A percentile compares a stretch with the other conserved stretches of the same genome.
These are phyloP conservation scores for Tagetes patula DNA, from an alignment of 129 eudicot genomes.

Conservation along the genomic window DNA sequence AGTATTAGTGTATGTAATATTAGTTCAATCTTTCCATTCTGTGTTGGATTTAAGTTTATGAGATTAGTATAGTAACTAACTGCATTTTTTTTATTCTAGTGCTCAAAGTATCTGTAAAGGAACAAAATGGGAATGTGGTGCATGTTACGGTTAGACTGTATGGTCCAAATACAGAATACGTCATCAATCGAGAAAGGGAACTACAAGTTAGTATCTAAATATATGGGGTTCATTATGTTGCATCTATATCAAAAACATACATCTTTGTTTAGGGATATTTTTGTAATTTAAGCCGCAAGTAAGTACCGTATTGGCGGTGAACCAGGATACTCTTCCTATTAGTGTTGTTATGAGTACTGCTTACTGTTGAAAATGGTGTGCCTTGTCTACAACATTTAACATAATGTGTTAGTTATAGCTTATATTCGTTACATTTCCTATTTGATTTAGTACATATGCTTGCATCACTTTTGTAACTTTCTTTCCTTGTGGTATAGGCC, in stretches of 20 bases:
- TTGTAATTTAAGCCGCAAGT: not conserved
- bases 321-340: not conserved
- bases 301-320: slow-evolving; percentile 2
- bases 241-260: not conserved
- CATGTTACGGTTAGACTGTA: slow-evolving; percentile 70
- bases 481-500: slow-evolving; percentile 58
- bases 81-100: slow-evolving; percentile 47
- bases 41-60: not conserved
- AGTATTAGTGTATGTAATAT: not conserved
- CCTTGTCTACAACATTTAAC: too few species aligned
- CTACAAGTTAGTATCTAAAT: slow-evolving; percentile 62
- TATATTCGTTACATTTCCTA: too few species aligned
- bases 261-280: not conserved
- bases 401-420: too few species aligned
- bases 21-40: slow-evolving; percentile 16
- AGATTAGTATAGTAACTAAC: slow-evolving; percentile 9
- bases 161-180: slow-evolving; percentile 98
- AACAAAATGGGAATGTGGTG: slow-evolving; percentile 52
- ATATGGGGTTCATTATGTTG: not conserved
- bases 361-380: too few species aligned
- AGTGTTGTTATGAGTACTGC: not conserved
- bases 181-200: slow-evolving; percentile 85
- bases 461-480: slow-evolving; percentile 20
- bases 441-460: not conserved
- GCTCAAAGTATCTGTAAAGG: slow-evolving; percentile 72